Evolutionary conservation across 352 stramenopile genomes (phyloP).

Genomic region (Pythium sukuiense): DNA sequence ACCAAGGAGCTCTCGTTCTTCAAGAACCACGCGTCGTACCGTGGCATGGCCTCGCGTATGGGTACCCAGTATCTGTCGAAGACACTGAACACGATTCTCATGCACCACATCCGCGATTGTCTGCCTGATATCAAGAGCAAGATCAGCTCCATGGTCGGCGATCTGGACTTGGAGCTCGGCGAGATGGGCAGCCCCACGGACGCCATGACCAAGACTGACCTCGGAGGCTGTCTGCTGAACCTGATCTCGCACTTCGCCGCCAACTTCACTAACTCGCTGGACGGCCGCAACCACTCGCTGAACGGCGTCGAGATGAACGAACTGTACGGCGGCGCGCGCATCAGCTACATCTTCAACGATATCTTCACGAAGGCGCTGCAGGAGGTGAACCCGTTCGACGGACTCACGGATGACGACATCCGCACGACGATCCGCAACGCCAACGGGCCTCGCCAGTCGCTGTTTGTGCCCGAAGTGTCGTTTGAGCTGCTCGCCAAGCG

Average conservation of each 20-base stretch:
- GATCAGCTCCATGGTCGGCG: constrained; percentile 94
- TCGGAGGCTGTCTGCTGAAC: constrained; percentile 94
- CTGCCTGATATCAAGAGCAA: constrained; percentile 98
- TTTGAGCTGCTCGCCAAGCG: constrained; percentile 98
- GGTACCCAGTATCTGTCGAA: constrained; percentile 96
- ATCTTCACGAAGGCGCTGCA: constrained; percentile 91
- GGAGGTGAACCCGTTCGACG: constrained; percentile 96
- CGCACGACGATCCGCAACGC: constrained; percentile 98
- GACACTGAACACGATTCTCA: constrained; percentile 98
- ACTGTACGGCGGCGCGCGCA: constrained; percentile 96
- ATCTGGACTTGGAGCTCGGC: constrained; percentile 95
- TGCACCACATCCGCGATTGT: constrained; percentile 99
- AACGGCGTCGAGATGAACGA: constrained; percentile 87
- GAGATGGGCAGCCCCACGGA: constrained; percentile 93
- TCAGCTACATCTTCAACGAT: constrained; percentile 99
- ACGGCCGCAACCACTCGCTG: constrained; percentile 80
- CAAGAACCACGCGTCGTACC: constrained; percentile 95
- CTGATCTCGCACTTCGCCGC: constrained; percentile 92
- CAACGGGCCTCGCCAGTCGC: constrained; percentile 95
- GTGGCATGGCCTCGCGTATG: constrained; percentile 91
- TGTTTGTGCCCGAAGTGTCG: constrained; percentile 99
- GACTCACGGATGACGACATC: constrained; percentile 98
- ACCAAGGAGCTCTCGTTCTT: constrained; percentile 98
- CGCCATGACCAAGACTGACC: constrained; percentile 83
- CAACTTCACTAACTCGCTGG: constrained; percentile 90